These are phyloP conservation scores for Colletotrichum nymphaeae DNA, from an alignment of 2,329 filamentous ascomycete genomes.

Conservation along the genomic window DNA sequence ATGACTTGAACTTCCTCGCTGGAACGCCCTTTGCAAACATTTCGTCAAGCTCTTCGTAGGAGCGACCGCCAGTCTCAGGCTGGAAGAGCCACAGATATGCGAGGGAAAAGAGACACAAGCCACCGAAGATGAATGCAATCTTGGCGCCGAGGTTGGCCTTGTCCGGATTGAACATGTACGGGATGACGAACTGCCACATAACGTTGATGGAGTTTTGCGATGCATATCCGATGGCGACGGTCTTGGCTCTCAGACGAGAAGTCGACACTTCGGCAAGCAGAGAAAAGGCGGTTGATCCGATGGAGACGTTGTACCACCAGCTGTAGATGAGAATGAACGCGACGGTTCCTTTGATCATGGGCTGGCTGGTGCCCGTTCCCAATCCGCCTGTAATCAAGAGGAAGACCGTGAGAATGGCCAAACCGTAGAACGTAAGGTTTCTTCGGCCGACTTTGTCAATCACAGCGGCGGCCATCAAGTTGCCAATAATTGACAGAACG, in stretches of 20 bases:
- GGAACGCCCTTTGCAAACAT: conserved; percentile 41
- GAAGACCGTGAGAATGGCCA: conserved; percentile 48
- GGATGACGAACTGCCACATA: conserved; percentile 38
- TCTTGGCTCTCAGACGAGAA: conserved; percentile 51
- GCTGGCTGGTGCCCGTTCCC: conserved; percentile 41
- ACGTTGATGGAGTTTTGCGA: conserved; percentile 42
- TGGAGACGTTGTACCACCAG: conserved; percentile 53
- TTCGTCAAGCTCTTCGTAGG: conserved; percentile 42
- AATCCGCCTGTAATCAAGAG: conserved; percentile 52
- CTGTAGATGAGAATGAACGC: conserved; percentile 52
- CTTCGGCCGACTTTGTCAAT: conserved; percentile 51
- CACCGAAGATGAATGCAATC: conserved; percentile 54
- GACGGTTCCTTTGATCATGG: conserved; percentile 40
- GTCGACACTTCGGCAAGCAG: conserved; percentile 52
- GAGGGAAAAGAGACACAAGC: conserved; percentile 43
- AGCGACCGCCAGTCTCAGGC: conserved; percentile 47
- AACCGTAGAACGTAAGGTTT: conserved; percentile 50
- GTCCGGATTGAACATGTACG: conserved; percentile 39
- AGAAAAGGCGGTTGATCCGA: conserved; percentile 53
- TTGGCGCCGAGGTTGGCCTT: conserved; percentile 50
- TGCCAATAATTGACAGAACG: conserved; percentile 51
- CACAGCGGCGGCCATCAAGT: conserved; percentile 51
- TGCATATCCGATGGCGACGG: conserved; percentile 50
- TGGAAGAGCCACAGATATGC: conserved; percentile 48
- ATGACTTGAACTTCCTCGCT: conserved; percentile 42